Evolutionary conservation across 805 yeast species (phyloP).

Genomic region (Myxozyma monticola): DNA sequence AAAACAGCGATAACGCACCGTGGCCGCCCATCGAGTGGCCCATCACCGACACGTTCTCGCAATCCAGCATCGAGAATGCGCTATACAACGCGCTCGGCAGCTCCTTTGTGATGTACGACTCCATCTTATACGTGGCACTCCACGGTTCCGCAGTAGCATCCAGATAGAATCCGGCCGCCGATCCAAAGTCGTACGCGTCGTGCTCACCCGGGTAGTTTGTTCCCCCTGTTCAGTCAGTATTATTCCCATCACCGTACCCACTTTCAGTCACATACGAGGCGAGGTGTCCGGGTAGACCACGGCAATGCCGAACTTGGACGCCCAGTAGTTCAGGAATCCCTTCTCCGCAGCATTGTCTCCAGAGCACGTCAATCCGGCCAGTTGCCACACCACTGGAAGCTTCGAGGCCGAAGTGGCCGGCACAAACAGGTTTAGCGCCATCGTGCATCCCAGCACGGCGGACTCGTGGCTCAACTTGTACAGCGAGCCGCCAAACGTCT

Average conservation of each 20-base stretch:
- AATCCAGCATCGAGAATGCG: conserved; percentile 51
- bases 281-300: conserved; percentile 95
- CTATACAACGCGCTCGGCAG: conserved; percentile 55
- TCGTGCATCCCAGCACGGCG: conserved; percentile 58
- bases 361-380: conserved; percentile 90
- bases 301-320: conserved; percentile 79
- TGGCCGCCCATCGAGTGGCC: conserved; percentile 99
- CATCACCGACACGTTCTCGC: conserved; percentile 64
- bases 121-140: conserved; percentile 78
- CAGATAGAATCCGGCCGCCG: conserved; percentile 93
- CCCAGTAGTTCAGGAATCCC: conserved; percentile 81
- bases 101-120: conserved; percentile 75
- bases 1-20: conserved; percentile 76
- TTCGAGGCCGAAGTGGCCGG: conserved; percentile 48
- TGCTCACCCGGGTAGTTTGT: conserved; percentile 73
- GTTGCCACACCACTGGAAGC: conserved; percentile 73
- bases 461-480: conserved; percentile 77
- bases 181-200: conserved; percentile 85
- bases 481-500: conserved; percentile 72
- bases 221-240: conserved; percentile 43
- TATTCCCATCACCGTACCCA: not conserved
- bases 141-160: conserved; percentile 78
- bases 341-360: conserved; percentile 93
- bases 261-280: conserved; percentile 53
- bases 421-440: conserved; percentile 82